Conservation (phyloP, 257 asterid genomes). For the Plantago elongata region DNA sequence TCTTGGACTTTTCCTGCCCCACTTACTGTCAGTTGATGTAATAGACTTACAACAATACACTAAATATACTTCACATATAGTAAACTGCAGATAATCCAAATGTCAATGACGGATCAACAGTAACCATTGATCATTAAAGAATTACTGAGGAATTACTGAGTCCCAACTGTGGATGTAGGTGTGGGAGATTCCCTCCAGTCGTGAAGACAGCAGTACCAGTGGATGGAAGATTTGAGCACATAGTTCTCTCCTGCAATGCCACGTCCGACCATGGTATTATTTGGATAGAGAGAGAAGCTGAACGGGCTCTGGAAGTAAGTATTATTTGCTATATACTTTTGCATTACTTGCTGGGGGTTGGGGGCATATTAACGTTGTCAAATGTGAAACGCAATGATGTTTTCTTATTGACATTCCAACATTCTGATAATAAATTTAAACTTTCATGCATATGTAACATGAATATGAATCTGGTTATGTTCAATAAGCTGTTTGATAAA, state of each 20-base stretch:
- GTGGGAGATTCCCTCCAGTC: conserved; percentile 71
- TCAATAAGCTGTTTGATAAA: background rate
- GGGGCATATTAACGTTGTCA: background rate
- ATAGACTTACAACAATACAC: background rate
- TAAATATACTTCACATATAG: background rate
- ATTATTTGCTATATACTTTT: conserved; percentile 2
- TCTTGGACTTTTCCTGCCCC: background rate
- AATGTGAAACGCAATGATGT: background rate
- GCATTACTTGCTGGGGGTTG: background rate
- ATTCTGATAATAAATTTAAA: too few relatives aligned
- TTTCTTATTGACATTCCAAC: too few relatives aligned
- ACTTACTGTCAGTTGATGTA: background rate
- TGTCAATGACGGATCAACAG: too few relatives aligned
- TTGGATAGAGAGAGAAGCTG: conserved; percentile 82
- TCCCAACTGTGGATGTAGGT: conserved; percentile 32
- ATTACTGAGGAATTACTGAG: conserved; percentile 11
- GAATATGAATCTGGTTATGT: too few relatives aligned
- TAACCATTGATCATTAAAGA: background rate
- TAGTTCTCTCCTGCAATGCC: conserved; percentile 83
- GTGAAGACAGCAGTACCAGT: conserved; percentile 88
- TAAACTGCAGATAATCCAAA: background rate
- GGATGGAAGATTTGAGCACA: conserved; percentile 90
- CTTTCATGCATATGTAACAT: too few relatives aligned
- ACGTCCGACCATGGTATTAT: conserved; percentile 87
- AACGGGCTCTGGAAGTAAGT: conserved; percentile 64